A percentile compares a stretch with the other conserved stretches of the same genome.
These are phyloP conservation scores for Isoetes engelmannii DNA, from an alignment of 83 land plant species.

Conservation along the genomic window DNA sequence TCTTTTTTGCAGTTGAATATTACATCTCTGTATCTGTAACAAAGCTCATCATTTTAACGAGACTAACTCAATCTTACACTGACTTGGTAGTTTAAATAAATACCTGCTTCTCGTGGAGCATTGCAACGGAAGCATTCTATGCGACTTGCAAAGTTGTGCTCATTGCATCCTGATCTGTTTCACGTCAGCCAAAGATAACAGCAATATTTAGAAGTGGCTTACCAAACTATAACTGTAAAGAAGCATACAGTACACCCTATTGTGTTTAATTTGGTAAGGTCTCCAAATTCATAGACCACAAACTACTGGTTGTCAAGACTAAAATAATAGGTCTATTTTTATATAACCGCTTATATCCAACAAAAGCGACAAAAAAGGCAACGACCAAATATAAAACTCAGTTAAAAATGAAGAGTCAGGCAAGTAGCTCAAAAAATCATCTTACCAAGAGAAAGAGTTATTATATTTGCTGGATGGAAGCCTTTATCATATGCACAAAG, in stretches of 20 bases:
- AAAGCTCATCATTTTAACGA: no score
- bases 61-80: no score
- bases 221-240: no score
- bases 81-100: neutral
- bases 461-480: neutral
- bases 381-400: neutral
- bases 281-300: no score
- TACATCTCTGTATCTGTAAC: no score
- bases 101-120: slow-evolving; percentile 58
- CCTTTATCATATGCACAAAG: neutral
- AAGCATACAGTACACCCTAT: no score
- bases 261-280: no score
- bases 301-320: no score
- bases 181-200: no score
- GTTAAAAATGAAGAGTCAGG: neutral
- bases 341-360: neutral
- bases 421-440: neutral
- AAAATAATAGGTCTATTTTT: no score
- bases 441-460: neutral
- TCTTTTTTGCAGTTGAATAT: no score
- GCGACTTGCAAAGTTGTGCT: slow-evolving; percentile 88
- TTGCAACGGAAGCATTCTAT: slow-evolving; percentile 82
- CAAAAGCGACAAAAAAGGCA: neutral
- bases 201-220: no score
- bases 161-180: slow-evolving; percentile 47